phyloP scores from a whole-genome alignment of 2,329 filamentous ascomycete genomes.

The Xylaria multiplex region DNA sequence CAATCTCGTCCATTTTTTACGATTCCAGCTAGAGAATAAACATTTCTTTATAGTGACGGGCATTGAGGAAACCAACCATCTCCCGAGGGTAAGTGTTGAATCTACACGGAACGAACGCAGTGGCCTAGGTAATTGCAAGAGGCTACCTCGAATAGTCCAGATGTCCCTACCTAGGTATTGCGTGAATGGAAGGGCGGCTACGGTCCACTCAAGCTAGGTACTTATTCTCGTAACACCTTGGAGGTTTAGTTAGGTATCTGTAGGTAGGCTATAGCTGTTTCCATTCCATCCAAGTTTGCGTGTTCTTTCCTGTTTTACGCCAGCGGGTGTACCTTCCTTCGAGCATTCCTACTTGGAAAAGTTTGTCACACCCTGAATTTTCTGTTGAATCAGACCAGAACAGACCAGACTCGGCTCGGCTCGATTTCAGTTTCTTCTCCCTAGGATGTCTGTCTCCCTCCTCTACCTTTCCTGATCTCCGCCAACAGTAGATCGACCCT shows the following conservation, averaged over 20 bases:
- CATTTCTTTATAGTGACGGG: background rate
- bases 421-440: background rate
- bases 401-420: background rate
- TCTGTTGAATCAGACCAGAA: slow-evolving; percentile 9
- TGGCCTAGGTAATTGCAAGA: too few species aligned
- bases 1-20: background rate
- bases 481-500: slow-evolving; percentile 19
- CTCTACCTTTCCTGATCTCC: slow-evolving; percentile 18
- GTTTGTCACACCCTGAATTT: slow-evolving; percentile 27
- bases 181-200: slow-evolving; percentile 20
- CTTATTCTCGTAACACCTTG: background rate
- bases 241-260: background rate
- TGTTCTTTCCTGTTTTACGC: slow-evolving; percentile 25
- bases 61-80: too few species aligned
- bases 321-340: slow-evolving; percentile 24
- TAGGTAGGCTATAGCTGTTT: slow-evolving; percentile 7
- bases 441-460: slow-evolving; percentile 7
- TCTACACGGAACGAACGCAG: too few species aligned
- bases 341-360: slow-evolving; percentile 17
- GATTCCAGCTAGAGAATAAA: too few species aligned
- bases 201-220: background rate
- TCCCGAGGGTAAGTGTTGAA: too few species aligned
- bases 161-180: background rate
- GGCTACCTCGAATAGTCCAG: too few species aligned
- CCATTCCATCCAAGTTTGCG: slow-evolving; percentile 16